Evolutionary conservation across 2,329 filamentous ascomycete genomes (phyloP).

Genomic region (Fonsecaea pedrosoi): DNA sequence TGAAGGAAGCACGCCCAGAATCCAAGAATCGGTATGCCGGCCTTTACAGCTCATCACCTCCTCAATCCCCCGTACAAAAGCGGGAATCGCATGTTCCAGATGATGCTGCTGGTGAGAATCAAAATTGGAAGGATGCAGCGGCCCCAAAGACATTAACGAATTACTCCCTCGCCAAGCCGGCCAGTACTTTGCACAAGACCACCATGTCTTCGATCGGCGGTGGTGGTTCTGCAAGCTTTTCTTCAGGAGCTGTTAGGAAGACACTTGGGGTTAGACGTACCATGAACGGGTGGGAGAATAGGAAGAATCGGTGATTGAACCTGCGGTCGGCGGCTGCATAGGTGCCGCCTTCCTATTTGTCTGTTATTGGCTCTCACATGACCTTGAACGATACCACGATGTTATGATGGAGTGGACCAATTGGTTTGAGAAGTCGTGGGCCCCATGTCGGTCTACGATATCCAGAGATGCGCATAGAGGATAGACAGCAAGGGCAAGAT

Average conservation of each 20-base stretch:
- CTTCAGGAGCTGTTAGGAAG: slow-evolving; percentile 42
- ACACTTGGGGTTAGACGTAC: slow-evolving; percentile 53
- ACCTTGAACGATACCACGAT: not conserved
- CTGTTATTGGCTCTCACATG: not conserved
- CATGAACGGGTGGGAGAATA: slow-evolving; percentile 51
- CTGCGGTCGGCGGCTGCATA: not conserved
- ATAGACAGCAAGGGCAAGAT: not conserved
- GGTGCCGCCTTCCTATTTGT: not conserved
- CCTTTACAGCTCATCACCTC: slow-evolving; percentile 39
- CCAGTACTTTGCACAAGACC: slow-evolving; percentile 49
- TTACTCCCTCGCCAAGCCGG: slow-evolving; percentile 41
- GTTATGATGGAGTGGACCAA: not conserved
- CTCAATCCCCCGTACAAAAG: slow-evolving; percentile 12
- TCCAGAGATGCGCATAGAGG: not conserved
- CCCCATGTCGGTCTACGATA: not conserved
- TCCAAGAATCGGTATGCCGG: slow-evolving; percentile 45
- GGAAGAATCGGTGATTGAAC: slow-evolving; percentile 31
- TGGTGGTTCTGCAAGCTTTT: slow-evolving; percentile 32
- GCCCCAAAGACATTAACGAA: slow-evolving; percentile 26
- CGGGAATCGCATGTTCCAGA: not conserved
- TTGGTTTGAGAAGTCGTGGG: not conserved
- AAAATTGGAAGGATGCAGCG: not conserved
- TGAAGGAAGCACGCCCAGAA: slow-evolving; percentile 21
- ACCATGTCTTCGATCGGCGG: slow-evolving; percentile 25
- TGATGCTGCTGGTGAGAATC: not conserved